Evolutionary conservation across 192 early-diverging fungal genomes (phyloP), one percentile per base, ranked within the genome.

Genomic region (Umbelopsis sp.): DNA sequence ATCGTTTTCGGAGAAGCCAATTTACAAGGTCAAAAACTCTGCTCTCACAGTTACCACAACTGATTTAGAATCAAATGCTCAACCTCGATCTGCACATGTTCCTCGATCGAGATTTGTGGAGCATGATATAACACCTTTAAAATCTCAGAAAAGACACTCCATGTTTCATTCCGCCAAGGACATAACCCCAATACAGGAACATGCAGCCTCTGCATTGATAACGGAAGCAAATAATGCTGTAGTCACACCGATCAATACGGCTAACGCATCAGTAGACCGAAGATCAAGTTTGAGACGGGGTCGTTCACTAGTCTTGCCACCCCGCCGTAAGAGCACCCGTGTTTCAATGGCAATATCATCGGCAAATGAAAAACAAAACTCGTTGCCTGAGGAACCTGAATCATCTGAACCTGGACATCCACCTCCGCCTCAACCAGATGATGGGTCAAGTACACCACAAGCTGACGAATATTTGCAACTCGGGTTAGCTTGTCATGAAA

Each of bases 401-500:
- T 32, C 56, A 32, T 62, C 56, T 12, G 56, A 62, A 6, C 56
- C 56, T 20, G 10, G 17, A n/a, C 29, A 31, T 34, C 9, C 56
- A 34, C 56, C 56, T 20, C 17, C 56, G 5, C 56, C 56, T 14
- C 29, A 62, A n/a, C 25, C 29, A 34, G 56, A 62, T 62, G 56
- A 62, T 62, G 56, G 56, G 29, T 62, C 56, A 20, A 62, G 10
- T 0, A 62, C 56, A 34, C 56, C 56, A 32, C 56, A 62, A 32
- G 56, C 56, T 11, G 90, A 91, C 3, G 88, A 91, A 38, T 90
- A 80, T 65, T 82, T 93, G 49, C 84, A 88, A 38, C 80, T 84
- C 50, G 91, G 88, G 8, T 86, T 93, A 68, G 75, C 84, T 45
- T 91, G 76, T 62, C 91, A 93, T 72, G 91, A 93, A 53, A 66